These are phyloP conservation scores for Ceratobasidium sp. DNA, from an alignment of 1,284 basidiomycete genomes.

Conservation along the genomic window DNA sequence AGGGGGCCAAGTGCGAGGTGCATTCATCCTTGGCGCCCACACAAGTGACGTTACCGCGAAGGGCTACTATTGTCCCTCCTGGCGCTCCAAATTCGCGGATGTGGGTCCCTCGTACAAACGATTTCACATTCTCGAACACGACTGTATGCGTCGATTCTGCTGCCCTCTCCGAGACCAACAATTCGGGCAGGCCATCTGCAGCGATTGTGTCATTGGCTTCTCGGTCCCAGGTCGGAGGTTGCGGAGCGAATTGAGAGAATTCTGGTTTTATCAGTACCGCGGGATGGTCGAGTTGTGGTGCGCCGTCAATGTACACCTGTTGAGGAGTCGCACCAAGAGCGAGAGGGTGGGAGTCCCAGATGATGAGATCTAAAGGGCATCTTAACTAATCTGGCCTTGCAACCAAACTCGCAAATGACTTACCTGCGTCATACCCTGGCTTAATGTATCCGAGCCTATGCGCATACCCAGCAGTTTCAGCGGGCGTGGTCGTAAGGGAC, in stretches of 20 bases:
- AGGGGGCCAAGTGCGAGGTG: slow-evolving; percentile 30
- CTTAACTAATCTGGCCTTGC: background rate
- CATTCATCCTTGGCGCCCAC: slow-evolving; percentile 42
- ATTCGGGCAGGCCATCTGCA: slow-evolving; percentile 70
- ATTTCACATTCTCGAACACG: slow-evolving; percentile 50
- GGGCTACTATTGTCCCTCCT: slow-evolving; percentile 47
- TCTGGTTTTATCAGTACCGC: slow-evolving; percentile 52
- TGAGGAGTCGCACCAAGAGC: slow-evolving; percentile 59
- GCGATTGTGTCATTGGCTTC: slow-evolving; percentile 61
- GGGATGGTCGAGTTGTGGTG: slow-evolving; percentile 50
- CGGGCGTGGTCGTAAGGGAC: slow-evolving; percentile 80
- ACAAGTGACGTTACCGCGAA: slow-evolving; percentile 51
- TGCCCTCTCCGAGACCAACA: slow-evolving; percentile 51
- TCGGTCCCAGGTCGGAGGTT: slow-evolving; percentile 66
- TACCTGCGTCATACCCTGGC: slow-evolving; percentile 63
- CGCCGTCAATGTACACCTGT: slow-evolving; percentile 66
- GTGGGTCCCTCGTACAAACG: background rate
- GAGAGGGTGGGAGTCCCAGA: slow-evolving; percentile 89
- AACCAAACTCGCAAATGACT: slow-evolving; percentile 45
- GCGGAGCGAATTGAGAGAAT: slow-evolving; percentile 56
- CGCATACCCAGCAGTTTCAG: slow-evolving; percentile 75
- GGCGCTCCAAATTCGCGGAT: background rate
- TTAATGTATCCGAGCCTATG: slow-evolving; percentile 82
- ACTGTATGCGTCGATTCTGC: slow-evolving; percentile 41
- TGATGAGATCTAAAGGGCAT: slow-evolving; percentile 69